Evolutionary conservation across 176 grass and related monocot genomes (phyloP).

Genomic region (Triticum timopheevii): DNA sequence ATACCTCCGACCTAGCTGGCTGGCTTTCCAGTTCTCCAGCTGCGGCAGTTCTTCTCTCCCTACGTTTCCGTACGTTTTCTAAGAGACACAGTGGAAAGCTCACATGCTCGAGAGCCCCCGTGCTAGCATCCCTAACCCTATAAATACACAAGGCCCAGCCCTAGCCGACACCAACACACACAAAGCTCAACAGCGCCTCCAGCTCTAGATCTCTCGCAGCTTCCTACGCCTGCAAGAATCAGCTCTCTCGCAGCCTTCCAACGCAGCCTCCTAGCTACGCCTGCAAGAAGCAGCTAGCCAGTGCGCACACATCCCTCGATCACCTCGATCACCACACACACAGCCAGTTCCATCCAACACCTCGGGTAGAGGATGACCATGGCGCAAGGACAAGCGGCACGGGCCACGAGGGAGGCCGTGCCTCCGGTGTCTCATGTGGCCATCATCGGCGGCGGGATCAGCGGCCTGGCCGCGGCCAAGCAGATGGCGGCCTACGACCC

Average conservation of each 20-base stretch:
- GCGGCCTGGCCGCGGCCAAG: slow-evolving; percentile 80
- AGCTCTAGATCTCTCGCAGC: not conserved
- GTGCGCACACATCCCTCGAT: not conserved
- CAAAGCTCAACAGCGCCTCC: not conserved
- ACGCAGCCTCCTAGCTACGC: too few species aligned
- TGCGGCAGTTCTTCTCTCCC: slow-evolving; percentile 8
- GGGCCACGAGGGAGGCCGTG: slow-evolving; percentile 41
- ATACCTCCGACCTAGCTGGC: not conserved
- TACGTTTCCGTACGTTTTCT: slow-evolving; percentile 46
- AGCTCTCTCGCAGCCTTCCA: too few species aligned
- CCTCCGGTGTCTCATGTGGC: slow-evolving; percentile 52
- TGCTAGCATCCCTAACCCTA: not conserved
- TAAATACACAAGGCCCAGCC: not conserved
- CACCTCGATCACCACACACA: not conserved
- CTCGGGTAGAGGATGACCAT: slow-evolving; percentile 7
- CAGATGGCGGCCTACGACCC: slow-evolving; percentile 74
- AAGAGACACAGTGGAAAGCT: slow-evolving; percentile 17
- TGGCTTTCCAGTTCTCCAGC: not conserved
- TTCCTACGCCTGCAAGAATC: too few species aligned
- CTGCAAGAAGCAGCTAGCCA: too few species aligned
- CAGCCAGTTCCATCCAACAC: not conserved
- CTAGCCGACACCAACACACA: not conserved
- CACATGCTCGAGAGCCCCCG: not conserved
- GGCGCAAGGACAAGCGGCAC: not conserved
- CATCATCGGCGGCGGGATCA: slow-evolving; percentile 90